phyloP scores from a whole-genome alignment of 352 stramenopile species.

The Pythium sukuiense region DNA sequence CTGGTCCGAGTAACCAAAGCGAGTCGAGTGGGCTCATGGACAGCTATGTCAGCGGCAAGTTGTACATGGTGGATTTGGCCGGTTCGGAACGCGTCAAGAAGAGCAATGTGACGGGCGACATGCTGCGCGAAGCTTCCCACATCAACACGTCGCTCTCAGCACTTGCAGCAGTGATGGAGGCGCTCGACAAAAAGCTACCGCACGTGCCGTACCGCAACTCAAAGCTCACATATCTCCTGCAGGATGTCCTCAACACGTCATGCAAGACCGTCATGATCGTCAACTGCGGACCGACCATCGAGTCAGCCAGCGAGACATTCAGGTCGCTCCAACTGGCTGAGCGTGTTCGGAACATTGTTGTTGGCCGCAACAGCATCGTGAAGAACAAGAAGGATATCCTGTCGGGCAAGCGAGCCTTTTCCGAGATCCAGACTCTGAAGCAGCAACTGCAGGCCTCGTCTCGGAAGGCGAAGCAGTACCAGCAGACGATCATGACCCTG shows the following conservation, averaged over 20 bases:
- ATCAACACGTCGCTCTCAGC: slow-evolving; percentile 91
- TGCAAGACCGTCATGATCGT: slow-evolving; percentile 96
- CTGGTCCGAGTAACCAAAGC: slow-evolving; percentile 24
- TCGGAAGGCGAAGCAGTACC: slow-evolving; percentile 86
- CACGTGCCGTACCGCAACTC: slow-evolving; percentile 97
- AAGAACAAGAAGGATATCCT: slow-evolving; percentile 88
- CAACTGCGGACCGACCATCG: slow-evolving; percentile 82
- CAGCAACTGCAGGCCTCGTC: slow-evolving; percentile 88
- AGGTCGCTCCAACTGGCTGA: slow-evolving; percentile 88
- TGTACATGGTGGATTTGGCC: slow-evolving; percentile 93
- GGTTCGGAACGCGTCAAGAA: slow-evolving; percentile 92
- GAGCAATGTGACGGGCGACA: slow-evolving; percentile 85
- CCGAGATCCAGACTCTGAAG: slow-evolving; percentile 94
- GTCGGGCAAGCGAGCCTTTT: slow-evolving; percentile 92
- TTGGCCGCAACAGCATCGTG: slow-evolving; percentile 75
- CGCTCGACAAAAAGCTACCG: slow-evolving; percentile 86
- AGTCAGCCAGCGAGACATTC: slow-evolving; percentile 83
- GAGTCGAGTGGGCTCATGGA: slow-evolving; percentile 45
- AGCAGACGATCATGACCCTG: slow-evolving; percentile 90
- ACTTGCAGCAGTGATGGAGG: slow-evolving; percentile 93
- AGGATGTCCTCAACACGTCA: slow-evolving; percentile 90
- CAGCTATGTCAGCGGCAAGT: slow-evolving; percentile 72
- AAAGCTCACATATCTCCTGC: slow-evolving; percentile 97
- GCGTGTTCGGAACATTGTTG: slow-evolving; percentile 77
- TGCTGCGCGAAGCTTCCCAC: slow-evolving; percentile 74